Conservation (phyloP, 2,329 filamentous ascomycete species). For the Corinectria fuckeliana region DNA sequence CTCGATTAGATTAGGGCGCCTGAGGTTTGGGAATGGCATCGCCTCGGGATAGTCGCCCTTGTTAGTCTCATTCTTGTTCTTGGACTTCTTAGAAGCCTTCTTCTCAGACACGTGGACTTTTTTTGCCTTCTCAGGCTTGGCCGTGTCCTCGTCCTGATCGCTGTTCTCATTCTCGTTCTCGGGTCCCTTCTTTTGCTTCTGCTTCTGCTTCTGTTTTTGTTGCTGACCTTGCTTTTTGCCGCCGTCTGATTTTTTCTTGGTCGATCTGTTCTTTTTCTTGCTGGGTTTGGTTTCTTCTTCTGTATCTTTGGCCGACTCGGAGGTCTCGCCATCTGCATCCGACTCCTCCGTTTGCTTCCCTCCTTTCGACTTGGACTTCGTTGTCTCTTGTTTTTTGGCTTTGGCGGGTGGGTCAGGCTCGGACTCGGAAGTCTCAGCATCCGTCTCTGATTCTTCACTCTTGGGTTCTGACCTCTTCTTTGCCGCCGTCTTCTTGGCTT, state of each 20-base stretch:
- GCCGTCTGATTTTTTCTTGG: conserved; percentile 18
- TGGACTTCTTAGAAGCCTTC: conserved; percentile 9
- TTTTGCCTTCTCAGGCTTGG: conserved; percentile 22
- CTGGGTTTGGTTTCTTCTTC: conserved; percentile 20
- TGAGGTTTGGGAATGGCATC: conserved; percentile 40
- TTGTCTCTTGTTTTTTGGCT: conserved; percentile 19
- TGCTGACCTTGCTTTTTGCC: conserved; percentile 19
- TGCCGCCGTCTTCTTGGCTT: conserved; percentile 17
- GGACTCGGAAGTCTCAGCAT: conserved; percentile 24
- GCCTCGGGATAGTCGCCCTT: conserved; percentile 38
- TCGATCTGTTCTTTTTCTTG: conserved; percentile 10
- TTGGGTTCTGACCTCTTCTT: conserved; percentile 24
- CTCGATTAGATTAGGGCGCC: conserved; percentile 54
- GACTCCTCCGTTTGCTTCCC: conserved; percentile 19
- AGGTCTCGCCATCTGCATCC: conserved; percentile 22
- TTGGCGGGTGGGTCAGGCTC: conserved; percentile 22
- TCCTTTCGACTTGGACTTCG: conserved; percentile 18
- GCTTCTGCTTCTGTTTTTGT: conserved; percentile 17
- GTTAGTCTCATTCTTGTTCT: conserved; percentile 28
- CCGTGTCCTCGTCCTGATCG: conserved; percentile 15
- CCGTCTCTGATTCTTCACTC: conserved; percentile 21
- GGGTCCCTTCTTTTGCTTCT: conserved; percentile 24
- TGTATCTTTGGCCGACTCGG: conserved; percentile 23
- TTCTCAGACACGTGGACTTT: conserved; percentile 22
- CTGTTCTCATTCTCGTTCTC: conserved; percentile 17